Percentiles rank a stretch among this genome's conserved stretches.
These are phyloP conservation scores for Smallanthus sonchifolius DNA, from an alignment of 129 eudicot species.

Conservation along the genomic window DNA sequence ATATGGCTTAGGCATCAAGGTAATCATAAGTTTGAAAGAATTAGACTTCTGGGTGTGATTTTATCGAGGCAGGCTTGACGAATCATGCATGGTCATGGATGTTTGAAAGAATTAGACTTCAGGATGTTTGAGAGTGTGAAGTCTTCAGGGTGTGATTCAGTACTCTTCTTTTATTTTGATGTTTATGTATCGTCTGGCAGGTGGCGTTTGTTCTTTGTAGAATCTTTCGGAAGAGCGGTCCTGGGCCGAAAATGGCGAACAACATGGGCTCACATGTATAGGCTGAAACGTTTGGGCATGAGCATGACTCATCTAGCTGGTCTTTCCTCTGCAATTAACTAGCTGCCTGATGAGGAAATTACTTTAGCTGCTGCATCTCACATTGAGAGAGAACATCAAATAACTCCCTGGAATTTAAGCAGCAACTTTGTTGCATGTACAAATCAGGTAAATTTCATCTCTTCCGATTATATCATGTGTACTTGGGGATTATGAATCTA, in stretches of 20 bases:
- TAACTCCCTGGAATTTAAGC: constrained; percentile 96
- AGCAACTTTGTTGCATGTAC: constrained; percentile 93
- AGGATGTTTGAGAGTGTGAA: not conserved
- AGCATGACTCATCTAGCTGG: constrained; percentile 81
- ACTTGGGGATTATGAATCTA: no score
- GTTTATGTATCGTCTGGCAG: constrained; percentile 32
- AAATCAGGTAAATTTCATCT: constrained; percentile 57
- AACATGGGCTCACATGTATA: constrained; percentile 80
- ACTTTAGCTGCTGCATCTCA: constrained; percentile 98
- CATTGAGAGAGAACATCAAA: constrained; percentile 92
- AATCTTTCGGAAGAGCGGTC: constrained; percentile 80
- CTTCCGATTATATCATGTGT: no score
- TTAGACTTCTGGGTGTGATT: not conserved
- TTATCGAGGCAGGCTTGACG: not conserved
- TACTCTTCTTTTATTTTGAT: not conserved
- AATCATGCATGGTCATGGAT: not conserved
- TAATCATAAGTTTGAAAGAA: not conserved
- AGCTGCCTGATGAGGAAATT: constrained; percentile 94
- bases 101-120: not conserved
- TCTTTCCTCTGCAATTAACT: constrained; percentile 90
- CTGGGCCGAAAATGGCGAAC: constrained; percentile 94
- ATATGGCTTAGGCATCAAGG: not conserved
- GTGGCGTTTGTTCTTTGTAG: constrained; percentile 77
- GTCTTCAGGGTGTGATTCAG: not conserved
- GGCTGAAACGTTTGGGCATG: constrained; percentile 88